These are phyloP conservation scores for Eragrostis tef DNA, from an alignment of 202 grass and related monocot species.

Conservation along the genomic window DNA sequence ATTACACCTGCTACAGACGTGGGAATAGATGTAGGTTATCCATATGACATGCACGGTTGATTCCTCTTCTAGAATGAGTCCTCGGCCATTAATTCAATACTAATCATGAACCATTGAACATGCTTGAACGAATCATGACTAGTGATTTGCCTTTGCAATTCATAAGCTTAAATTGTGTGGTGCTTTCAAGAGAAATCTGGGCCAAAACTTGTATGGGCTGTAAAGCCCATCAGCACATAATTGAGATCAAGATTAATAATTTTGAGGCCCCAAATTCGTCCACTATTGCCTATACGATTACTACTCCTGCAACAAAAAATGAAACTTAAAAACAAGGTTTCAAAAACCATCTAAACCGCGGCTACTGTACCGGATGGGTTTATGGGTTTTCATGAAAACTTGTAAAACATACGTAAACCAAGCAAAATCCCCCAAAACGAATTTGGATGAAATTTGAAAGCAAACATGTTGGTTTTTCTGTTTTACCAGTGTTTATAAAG, in stretches of 20 bases:
- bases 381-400: no score
- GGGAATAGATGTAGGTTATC: slow-evolving; percentile 34
- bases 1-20: slow-evolving; percentile 8
- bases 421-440: no score
- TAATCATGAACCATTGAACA: background rate
- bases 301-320: no score
- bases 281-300: background rate
- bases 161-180: background rate
- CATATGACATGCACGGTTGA: background rate
- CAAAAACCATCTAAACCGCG: no score
- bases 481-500: no score
- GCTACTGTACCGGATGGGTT: no score
- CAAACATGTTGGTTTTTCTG: no score
- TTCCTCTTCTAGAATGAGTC: slow-evolving; percentile 38
- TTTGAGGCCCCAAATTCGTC: background rate
- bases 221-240: background rate
- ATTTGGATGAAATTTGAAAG: no score
- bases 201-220: background rate
- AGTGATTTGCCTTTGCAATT: no score
- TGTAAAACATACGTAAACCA: no score
- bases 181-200: background rate
- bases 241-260: background rate
- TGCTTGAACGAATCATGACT: background rate
- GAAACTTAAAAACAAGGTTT: no score
- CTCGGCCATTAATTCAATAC: slow-evolving; percentile 3